Evolutionary conservation across 2,329 filamentous ascomycete species (phyloP), one percentile per base, ranked within the genome.

Genomic region (Fusarium oxysporum): DNA sequence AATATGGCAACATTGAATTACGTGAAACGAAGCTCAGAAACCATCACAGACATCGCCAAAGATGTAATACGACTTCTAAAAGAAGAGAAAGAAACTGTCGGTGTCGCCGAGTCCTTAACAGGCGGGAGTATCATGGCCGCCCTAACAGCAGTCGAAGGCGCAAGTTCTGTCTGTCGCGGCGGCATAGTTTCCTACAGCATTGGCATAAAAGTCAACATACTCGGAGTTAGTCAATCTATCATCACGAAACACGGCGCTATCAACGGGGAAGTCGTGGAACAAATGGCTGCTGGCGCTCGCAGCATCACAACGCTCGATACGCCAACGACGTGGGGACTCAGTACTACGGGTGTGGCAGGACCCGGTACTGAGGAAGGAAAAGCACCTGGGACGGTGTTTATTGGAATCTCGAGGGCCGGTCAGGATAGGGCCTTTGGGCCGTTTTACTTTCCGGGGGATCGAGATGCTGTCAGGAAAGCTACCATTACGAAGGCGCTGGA

Each of bases 181-280:
- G 79, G 80, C 3, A 73, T 81, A 19, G 79, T 82, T 44, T 78
- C 80, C 3, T 81, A 81, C 53, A 78, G 78, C 0, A 80, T 78
- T 0, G 66, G 63, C 3, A 69, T 81, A 19, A 82, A 82, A 59
- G 64, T 74, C 6, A 43, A 61, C 6, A 72, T 82, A 13, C 74
- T 82, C 11, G 72, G 70, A 3, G 74, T 76, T 2, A 54, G 74
- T 10, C 47, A 41, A n/a, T 54, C 37, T 5, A 60, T 74, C 10
- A 68, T 75, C 17, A 35, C 50, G 5, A 50, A 61, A 16, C 50
- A 70, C 7, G 75, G 70, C 1, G 62, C 68, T 21, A 67, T 76
- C 11, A 60, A 70, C 16, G 55, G 30, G 19, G 66, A 76, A n/a
- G 74, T 76, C 6, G 74, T 72, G 3, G 50, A 62, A 40, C 74